Evolutionary conservation across 176 grass and related monocot species (phyloP).

Genomic region (Elymus sibiricus): DNA sequence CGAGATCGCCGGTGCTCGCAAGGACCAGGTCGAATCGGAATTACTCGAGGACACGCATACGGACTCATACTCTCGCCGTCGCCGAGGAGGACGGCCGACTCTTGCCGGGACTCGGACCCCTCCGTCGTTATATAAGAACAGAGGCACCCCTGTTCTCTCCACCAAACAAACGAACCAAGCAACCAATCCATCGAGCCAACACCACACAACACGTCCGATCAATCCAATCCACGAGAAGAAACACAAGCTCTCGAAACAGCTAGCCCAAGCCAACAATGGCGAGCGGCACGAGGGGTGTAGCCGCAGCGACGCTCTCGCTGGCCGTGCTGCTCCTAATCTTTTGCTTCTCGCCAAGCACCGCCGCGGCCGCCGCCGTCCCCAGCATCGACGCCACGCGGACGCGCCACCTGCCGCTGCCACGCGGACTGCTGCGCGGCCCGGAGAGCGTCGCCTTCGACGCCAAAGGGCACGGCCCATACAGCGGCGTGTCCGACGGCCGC

Average conservation of each 20-base stretch:
- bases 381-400: not conserved
- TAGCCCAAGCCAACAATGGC: not conserved
- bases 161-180: not conserved
- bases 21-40: not conserved
- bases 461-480: not conserved
- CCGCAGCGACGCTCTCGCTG: not conserved
- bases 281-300: not conserved
- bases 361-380: not conserved
- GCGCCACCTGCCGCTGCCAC: not conserved
- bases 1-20: no score
- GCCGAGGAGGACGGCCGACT: not conserved
- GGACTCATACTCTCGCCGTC: not conserved
- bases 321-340: not conserved
- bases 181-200: no score
- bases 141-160: not conserved
- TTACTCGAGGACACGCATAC: no score
- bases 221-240: no score
- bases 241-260: not conserved
- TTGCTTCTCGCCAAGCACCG: not conserved
- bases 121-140: not conserved
- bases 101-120: not conserved
- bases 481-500: conserved; percentile 8
- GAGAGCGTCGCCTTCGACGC: conserved; percentile 9
- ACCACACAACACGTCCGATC: no score
- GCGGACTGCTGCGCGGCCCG: not conserved